Percentiles rank a stretch among this genome's conserved stretches.
phyloP scores from a whole-genome alignment of 73 alveolate genomes.

The Tetrahymena elliotti region DNA sequence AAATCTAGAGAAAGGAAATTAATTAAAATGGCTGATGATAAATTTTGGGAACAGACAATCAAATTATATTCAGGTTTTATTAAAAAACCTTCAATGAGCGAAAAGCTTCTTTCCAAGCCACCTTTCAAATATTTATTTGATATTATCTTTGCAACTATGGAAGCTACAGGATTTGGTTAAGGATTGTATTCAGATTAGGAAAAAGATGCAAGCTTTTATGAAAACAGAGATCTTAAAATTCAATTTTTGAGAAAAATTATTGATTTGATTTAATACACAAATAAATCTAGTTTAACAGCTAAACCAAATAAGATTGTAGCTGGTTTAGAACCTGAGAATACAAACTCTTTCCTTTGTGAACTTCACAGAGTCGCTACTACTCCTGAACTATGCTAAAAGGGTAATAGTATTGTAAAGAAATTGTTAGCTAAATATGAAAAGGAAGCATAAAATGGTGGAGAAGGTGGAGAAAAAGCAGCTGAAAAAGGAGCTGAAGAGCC shows the following conservation, averaged over 20 bases:
- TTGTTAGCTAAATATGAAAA: neutral
- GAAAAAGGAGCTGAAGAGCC: conserved; percentile 13
- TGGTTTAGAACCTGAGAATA: conserved; percentile 91
- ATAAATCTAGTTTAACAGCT: conserved; percentile 60
- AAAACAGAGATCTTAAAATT: conserved; percentile 59
- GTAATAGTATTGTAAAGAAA: conserved; percentile 31
- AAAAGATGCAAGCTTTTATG: conserved; percentile 59
- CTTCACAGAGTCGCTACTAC: conserved; percentile 63
- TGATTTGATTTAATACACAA: conserved; percentile 44
- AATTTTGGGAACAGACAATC: conserved; percentile 85
- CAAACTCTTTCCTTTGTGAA: conserved; percentile 62
- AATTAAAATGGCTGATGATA: neutral
- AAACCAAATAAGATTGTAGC: conserved; percentile 84
- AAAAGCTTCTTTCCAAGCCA: conserved; percentile 78
- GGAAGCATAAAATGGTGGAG: conserved; percentile 8
- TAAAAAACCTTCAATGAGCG: conserved; percentile 84
- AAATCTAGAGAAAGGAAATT: neutral
- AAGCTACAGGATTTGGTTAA: conserved; percentile 78
- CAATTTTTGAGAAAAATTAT: conserved; percentile 56
- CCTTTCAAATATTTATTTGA: conserved; percentile 80
- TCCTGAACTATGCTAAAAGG: conserved; percentile 30
- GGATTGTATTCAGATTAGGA: conserved; percentile 80
- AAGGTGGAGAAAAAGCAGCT: conserved; percentile 17
- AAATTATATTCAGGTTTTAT: conserved; percentile 72
- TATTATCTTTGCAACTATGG: conserved; percentile 71